Percentiles rank a stretch among this genome's conserved stretches.
phyloP scores from a whole-genome alignment of 106 monocot genomes.

The Allium fistulosum region DNA sequence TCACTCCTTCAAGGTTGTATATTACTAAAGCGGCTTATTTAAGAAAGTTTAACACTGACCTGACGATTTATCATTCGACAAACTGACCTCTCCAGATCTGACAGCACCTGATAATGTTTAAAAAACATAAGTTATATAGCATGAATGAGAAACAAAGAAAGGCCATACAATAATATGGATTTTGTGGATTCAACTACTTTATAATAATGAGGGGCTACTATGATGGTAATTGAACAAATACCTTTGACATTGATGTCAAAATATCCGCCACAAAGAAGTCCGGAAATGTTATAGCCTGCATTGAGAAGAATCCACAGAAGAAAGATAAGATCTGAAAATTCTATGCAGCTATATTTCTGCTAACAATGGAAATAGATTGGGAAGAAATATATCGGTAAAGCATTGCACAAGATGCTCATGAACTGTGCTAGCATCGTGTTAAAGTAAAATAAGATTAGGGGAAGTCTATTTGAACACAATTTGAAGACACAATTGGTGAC shows the following conservation, averaged over 20 bases:
- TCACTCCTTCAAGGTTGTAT: no score
- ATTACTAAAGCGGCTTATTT: background rate
- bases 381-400: no score
- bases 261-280: slow-evolving; percentile 99
- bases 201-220: background rate
- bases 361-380: no score
- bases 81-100: slow-evolving; percentile 92
- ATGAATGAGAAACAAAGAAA: no score
- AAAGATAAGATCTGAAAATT: background rate
- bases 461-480: no score
- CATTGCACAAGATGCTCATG: no score
- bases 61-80: slow-evolving; percentile 90
- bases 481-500: no score
- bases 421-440: no score
- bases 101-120: slow-evolving; percentile 58
- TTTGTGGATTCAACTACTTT: no score
- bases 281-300: slow-evolving; percentile 91
- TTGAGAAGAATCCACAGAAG: slow-evolving; percentile 5
- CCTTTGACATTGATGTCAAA: slow-evolving; percentile 97
- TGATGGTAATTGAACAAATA: slow-evolving; percentile 7
- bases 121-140: no score
- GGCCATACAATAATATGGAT: no score
- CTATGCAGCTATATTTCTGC: background rate
- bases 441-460: no score
- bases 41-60: slow-evolving; percentile 22